Percentiles rank a stretch among this genome's conserved stretches.
Conservation (phyloP, 345 rosid species). For the Euclidium syriacum region DNA sequence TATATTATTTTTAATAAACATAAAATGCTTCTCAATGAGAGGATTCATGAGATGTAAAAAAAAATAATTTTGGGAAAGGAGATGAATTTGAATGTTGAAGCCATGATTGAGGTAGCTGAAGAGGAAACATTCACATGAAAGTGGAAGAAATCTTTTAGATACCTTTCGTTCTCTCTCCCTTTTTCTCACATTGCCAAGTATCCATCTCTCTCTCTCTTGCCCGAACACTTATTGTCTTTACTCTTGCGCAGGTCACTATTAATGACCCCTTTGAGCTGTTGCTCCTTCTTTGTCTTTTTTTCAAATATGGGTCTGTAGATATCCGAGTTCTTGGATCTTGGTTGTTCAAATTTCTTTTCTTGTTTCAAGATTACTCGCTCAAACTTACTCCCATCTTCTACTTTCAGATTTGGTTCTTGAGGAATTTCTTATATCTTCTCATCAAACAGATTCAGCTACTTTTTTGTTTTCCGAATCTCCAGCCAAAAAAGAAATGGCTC, state of each 20-base stretch:
- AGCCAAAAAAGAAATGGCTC: conserved; percentile 47
- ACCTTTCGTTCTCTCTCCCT: conserved; percentile 35
- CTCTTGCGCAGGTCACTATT: conserved; percentile 28
- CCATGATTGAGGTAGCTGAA: conserved; percentile 20
- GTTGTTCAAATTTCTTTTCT: conserved; percentile 21
- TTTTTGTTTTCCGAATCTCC: background rate
- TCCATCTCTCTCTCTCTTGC: conserved; percentile 32
- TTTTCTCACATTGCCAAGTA: conserved; percentile 19
- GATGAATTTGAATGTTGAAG: conserved; percentile 8
- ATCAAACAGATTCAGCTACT: background rate
- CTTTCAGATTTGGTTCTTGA: conserved; percentile 7
- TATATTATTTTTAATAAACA: background rate
- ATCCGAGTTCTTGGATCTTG: conserved; percentile 43
- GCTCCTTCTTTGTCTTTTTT: conserved; percentile 30
- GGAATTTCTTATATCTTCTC: background rate
- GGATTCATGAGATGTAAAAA: background rate
- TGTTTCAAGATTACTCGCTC: conserved; percentile 4
- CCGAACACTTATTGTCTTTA: conserved; percentile 21
- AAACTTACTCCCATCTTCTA: conserved; percentile 11
- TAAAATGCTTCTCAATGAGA: background rate
- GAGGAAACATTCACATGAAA: conserved; percentile 40
- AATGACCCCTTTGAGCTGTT: conserved; percentile 34
- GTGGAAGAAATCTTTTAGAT: conserved; percentile 21
- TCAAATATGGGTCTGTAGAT: conserved; percentile 30
- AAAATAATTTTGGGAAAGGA: background rate